Percentiles rank a stretch among this genome's conserved stretches.
These are phyloP conservation scores for Metschnikowia lachancei DNA, from an alignment of 805 yeast genomes.

Conservation along the genomic window DNA sequence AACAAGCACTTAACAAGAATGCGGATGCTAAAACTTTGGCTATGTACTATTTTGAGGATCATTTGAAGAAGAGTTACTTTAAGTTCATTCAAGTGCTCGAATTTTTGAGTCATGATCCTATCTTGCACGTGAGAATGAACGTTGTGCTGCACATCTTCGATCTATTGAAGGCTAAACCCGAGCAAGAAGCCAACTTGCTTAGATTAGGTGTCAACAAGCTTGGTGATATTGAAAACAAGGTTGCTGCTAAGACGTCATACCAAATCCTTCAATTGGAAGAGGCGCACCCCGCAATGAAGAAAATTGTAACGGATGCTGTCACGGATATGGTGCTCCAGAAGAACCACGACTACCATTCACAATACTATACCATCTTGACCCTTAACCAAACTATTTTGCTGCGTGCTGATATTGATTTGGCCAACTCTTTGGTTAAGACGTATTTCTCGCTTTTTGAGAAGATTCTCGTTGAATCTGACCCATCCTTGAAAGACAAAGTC, in stretches of 20 bases:
- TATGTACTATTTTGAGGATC: conserved; percentile 83
- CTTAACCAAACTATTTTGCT: conserved; percentile 90
- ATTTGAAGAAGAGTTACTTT: conserved; percentile 74
- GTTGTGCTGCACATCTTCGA: conserved; percentile 76
- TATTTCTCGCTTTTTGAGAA: conserved; percentile 87
- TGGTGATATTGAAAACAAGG: conserved; percentile 90
- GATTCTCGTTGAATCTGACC: conserved; percentile 65
- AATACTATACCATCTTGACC: conserved; percentile 83
- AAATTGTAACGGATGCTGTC: conserved; percentile 72
- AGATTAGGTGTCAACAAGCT: conserved; percentile 88
- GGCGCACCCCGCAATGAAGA: conserved; percentile 94
- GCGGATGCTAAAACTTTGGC: conserved; percentile 53
- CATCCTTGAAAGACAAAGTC: conserved; percentile 39
- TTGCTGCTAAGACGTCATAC: conserved; percentile 83
- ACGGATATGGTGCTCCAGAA: conserved; percentile 76
- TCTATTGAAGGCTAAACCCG: conserved; percentile 81
- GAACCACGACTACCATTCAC: conserved; percentile 78
- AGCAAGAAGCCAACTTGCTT: conserved; percentile 90
- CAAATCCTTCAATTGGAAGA: conserved; percentile 77
- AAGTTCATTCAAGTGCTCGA: conserved; percentile 75
- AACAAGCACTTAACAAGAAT: conserved; percentile 54
- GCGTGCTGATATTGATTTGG: conserved; percentile 70
- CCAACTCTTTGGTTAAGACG: conserved; percentile 77
- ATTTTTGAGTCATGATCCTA: conserved; percentile 82
- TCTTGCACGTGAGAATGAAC: conserved; percentile 79